A percentile compares a stretch with the other conserved stretches of the same genome.
These are phyloP conservation scores for Alternaria longipes DNA, from an alignment of 2,329 filamentous ascomycete species.

Conservation along the genomic window DNA sequence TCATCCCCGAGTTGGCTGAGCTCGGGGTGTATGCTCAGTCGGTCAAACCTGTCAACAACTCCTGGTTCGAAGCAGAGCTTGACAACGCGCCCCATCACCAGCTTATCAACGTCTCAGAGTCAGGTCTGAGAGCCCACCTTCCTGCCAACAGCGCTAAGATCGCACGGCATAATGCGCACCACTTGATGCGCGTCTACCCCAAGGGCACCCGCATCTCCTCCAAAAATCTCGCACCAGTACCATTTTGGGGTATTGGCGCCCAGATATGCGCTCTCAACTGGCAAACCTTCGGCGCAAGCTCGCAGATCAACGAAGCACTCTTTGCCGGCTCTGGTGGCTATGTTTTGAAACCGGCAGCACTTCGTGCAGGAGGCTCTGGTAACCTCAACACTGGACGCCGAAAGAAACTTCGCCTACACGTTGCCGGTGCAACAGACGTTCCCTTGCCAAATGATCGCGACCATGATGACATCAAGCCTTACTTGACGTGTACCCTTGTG, in stretches of 20 bases:
- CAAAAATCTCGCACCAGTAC: constrained; percentile 68
- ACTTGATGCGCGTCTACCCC: constrained; percentile 75
- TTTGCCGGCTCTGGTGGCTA: constrained; percentile 72
- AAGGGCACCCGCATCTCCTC: constrained; percentile 75
- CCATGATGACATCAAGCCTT: constrained; percentile 65
- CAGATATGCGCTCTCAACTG: constrained; percentile 76
- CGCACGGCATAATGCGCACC: constrained; percentile 67
- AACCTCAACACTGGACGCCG: constrained; percentile 56
- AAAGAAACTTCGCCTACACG: constrained; percentile 64
- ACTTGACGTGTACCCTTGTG: constrained; percentile 71
- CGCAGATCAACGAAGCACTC: constrained; percentile 74
- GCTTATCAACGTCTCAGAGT: constrained; percentile 75
- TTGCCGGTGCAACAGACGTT: constrained; percentile 70
- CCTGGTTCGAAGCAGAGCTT: constrained; percentile 67
- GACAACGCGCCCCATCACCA: constrained; percentile 67
- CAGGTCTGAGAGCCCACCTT: constrained; percentile 63
- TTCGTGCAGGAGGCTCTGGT: constrained; percentile 66
- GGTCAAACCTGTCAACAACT: constrained; percentile 72
- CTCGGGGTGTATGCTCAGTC: constrained; percentile 75
- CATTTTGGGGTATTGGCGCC: constrained; percentile 73
- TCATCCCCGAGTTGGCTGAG: constrained; percentile 71
- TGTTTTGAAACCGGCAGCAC: constrained; percentile 69
- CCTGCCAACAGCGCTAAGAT: constrained; percentile 61
- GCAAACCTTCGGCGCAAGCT: constrained; percentile 72
- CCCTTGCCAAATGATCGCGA: constrained; percentile 63